A percentile compares a stretch with the other conserved stretches of the same genome.
Conservation (phyloP, 192 early-diverging fungal species). For the Coemansia guatemalensis region DNA sequence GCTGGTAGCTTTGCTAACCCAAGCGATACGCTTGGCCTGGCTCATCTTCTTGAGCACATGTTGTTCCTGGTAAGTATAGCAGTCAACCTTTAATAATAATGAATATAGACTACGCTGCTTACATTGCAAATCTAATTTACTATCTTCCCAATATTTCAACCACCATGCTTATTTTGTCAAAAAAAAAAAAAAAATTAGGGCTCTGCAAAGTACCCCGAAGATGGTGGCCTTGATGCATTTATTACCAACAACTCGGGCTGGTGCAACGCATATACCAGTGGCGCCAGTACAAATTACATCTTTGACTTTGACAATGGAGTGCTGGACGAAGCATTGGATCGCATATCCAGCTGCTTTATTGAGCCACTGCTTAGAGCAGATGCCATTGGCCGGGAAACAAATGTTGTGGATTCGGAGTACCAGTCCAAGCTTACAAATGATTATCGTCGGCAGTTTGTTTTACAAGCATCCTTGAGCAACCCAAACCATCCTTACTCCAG, state of each 20-base stretch:
- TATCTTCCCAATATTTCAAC: too few species aligned
- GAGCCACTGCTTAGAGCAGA: conserved; percentile 74
- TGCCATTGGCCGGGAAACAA: conserved; percentile 83
- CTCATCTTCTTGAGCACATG: too few species aligned
- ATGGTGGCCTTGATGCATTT: conserved; percentile 58
- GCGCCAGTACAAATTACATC: conserved; percentile 11
- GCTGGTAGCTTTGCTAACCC: too few species aligned
- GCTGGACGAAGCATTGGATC: conserved; percentile 58
- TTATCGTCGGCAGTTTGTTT: background rate
- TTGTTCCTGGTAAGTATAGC: too few species aligned
- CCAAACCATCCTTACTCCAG: conserved; percentile 74
- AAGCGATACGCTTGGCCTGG: too few species aligned
- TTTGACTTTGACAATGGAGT: conserved; percentile 24
- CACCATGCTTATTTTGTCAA: too few species aligned
- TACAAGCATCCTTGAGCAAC: conserved; percentile 21
- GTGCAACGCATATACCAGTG: conserved; percentile 25
- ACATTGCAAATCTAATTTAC: too few species aligned
- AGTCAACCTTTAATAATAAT: too few species aligned
- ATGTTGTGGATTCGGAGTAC: conserved; percentile 91
- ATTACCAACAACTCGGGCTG: conserved; percentile 23
- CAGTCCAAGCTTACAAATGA: conserved; percentile 79
- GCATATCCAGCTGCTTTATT: conserved; percentile 85
- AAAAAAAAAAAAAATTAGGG: conserved; percentile 48
- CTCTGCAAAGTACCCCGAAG: conserved; percentile 65
- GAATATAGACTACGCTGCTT: too few species aligned